Percentiles rank a stretch among this genome's conserved stretches.
These are phyloP conservation scores for Solanum hybrid DNA, from an alignment of 305 asterid genomes.

Conservation along the genomic window DNA sequence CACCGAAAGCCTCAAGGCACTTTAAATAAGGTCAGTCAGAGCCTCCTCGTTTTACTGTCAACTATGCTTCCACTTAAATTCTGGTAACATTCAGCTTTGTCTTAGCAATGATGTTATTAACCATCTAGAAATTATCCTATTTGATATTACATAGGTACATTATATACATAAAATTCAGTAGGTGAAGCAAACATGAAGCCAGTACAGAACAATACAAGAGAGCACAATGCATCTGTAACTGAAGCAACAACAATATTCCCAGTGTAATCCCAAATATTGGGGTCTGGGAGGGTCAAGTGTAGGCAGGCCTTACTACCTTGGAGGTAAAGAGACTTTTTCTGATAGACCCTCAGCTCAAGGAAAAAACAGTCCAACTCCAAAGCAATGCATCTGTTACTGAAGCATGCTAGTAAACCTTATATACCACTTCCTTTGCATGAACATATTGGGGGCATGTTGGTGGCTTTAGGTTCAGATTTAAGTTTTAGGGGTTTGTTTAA, in stretches of 20 bases:
- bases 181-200: neutral
- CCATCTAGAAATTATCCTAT: neutral
- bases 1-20: neutral
- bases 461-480: neutral
- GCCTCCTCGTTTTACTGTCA: neutral
- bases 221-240: neutral
- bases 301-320: neutral
- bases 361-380: neutral
- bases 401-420: neutral
- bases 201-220: neutral
- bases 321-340: neutral
- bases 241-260: neutral
- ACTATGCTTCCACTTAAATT: neutral
- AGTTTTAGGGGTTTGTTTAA: neutral
- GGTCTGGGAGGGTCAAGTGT: neutral
- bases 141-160: neutral
- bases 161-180: neutral
- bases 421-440: neutral
- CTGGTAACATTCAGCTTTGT: neutral
- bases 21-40: neutral
- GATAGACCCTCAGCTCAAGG: neutral
- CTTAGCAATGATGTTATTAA: neutral
- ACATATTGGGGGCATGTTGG: neutral
- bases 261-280: neutral
- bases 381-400: neutral